Conservation (phyloP, 2,329 filamentous ascomycete species). For the Capronia epimyces region DNA sequence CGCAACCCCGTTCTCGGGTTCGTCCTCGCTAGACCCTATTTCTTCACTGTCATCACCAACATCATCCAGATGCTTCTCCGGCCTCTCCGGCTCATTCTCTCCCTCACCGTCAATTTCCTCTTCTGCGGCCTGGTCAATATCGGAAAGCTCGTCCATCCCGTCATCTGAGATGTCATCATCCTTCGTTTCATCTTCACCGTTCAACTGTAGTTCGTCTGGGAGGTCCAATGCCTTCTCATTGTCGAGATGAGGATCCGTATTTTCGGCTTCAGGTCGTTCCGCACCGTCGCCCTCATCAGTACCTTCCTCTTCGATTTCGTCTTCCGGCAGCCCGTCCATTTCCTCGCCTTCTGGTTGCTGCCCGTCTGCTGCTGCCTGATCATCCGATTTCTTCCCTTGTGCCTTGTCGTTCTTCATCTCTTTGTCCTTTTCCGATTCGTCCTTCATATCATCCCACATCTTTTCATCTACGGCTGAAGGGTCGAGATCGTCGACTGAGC, state of each 20-base stretch:
- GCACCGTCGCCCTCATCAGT: conserved; percentile 54
- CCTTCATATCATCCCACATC: conserved; percentile 81
- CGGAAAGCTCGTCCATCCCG: conserved; percentile 53
- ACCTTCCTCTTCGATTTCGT: conserved; percentile 44
- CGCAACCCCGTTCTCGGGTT: conserved; percentile 34
- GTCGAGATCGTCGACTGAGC: conserved; percentile 85
- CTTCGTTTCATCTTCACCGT: conserved; percentile 57
- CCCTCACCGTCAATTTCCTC: conserved; percentile 37
- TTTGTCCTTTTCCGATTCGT: conserved; percentile 52
- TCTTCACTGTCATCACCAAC: conserved; percentile 33
- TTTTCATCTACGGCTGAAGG: conserved; percentile 92
- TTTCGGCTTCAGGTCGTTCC: conserved; percentile 57
- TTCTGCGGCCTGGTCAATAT: conserved; percentile 43
- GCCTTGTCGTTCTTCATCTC: conserved; percentile 71
- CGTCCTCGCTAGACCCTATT: conserved; percentile 32
- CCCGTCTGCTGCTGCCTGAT: conserved; percentile 59
- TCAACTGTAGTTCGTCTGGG: conserved; percentile 81
- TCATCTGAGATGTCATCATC: conserved; percentile 50
- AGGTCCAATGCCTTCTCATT: conserved; percentile 77
- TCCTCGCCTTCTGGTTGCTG: conserved; percentile 47
- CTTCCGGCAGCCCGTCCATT: conserved; percentile 56
- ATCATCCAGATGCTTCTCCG: conserved; percentile 29
- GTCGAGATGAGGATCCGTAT: conserved; percentile 68
- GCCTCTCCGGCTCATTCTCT: conserved; percentile 30
- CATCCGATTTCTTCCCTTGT: conserved; percentile 49